Evolutionary conservation across 1,139 yeast genomes (phyloP), one percentile per base, ranked within the genome.

Genomic region (Suhomyces yuchorum): DNA sequence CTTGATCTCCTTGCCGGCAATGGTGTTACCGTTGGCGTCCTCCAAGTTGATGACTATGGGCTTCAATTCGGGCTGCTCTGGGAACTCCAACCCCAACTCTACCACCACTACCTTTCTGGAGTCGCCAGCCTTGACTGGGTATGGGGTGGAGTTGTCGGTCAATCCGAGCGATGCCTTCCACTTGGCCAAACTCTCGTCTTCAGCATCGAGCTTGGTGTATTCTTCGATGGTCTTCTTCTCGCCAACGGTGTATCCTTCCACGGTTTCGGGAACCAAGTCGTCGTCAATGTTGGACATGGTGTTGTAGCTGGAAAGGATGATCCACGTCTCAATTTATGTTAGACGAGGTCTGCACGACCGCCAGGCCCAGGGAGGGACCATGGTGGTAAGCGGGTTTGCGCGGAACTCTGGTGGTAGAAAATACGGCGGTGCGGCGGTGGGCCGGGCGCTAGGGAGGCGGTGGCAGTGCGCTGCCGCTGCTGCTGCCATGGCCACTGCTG

Each of bases 141-240:
- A 73, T 34, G 84, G 81, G 6, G 81, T 75, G 4, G 77, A 64
- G 51, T 72, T 75, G 22, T 74, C 69, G 34, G 82, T 64, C 52
- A 91, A 74, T 0, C 98, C 98, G 37, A 92, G 74, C 1, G 96
- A 87, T 49, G 85, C 90, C 69, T 92, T 92, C 98, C 98, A 92
- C 66, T 88, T 89, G 55, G 87, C 89, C 56, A 92, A 75, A 37
- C 96, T 86, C 67, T 89, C 97, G 64, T 91, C 98, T 58, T 90
- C 89, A 7, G 95, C 95, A 64, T 91, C 98, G 57, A 91, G 68
- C 52, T 84, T 80, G 52, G 87, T 81, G 68, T 91, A 91, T 65
- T 91, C 97, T 44, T 82, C 92, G 48, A 91, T 78, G 32, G 96
- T 87, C 65, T 90, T 90, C 74, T 90, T 90, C 54, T 86, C 93